Evolutionary conservation across 768 basidiomycete species (phyloP).

Genomic region (Leccinellum albellum): DNA sequence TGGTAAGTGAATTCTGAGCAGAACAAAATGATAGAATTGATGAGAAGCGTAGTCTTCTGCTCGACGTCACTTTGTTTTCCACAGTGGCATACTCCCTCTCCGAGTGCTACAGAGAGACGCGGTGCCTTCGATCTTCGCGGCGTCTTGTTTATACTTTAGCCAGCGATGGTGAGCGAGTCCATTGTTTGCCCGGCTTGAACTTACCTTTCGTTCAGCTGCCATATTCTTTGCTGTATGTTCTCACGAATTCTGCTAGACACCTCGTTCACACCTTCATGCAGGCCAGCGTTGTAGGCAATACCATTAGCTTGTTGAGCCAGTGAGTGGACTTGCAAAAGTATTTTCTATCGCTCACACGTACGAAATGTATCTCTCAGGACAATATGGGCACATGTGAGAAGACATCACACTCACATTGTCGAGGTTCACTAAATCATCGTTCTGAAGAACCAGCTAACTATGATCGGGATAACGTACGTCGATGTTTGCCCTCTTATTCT

Average conservation of each 20-base stretch:
- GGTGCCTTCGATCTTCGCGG: background rate
- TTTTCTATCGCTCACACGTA: background rate
- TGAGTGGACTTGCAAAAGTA: background rate
- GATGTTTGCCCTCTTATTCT: background rate
- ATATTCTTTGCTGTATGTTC: background rate
- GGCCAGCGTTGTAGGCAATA: background rate
- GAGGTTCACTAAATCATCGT: background rate
- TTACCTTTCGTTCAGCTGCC: background rate
- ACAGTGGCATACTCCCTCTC: background rate
- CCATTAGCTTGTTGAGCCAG: background rate
- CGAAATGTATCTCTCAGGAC: background rate
- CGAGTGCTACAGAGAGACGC: background rate
- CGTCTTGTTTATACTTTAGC: background rate
- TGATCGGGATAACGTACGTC: background rate
- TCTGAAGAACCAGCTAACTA: background rate
- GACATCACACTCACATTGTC: background rate
- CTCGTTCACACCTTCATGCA: background rate
- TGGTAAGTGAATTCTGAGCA: background rate
- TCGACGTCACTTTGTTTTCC: background rate
- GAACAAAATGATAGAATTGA: background rate
- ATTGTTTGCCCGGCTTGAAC: background rate
- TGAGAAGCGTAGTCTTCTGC: background rate
- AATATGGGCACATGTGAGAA: background rate
- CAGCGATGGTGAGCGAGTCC: background rate
- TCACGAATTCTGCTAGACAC: background rate